Evolutionary conservation across 345 rosid species (phyloP).

Genomic region (Eucalyptus curtisii): DNA sequence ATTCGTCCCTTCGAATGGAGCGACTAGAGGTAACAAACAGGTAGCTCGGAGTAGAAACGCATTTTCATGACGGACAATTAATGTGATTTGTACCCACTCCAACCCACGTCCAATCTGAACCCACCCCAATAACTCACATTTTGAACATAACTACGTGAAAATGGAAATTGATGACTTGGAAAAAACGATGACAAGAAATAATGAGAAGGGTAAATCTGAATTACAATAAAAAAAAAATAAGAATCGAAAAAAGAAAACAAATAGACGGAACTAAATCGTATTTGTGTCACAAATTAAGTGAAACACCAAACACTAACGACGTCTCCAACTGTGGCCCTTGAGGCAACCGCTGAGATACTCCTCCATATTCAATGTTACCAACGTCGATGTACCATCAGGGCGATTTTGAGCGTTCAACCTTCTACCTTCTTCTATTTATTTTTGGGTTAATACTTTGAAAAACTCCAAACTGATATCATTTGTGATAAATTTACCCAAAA

Average conservation of each 20-base stretch:
- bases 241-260: not conserved
- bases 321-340: not conserved
- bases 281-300: not conserved
- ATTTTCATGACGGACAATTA: not conserved
- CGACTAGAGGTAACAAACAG: not conserved
- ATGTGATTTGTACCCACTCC: not conserved
- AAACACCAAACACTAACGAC: not conserved
- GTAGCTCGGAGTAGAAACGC: not conserved
- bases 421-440: not conserved
- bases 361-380: too few relatives aligned
- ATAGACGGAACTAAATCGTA: not conserved
- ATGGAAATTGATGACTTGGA: not conserved
- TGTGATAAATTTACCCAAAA: too few relatives aligned
- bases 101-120: not conserved
- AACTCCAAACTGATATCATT: too few relatives aligned
- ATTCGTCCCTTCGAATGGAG: not conserved
- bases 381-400: too few relatives aligned
- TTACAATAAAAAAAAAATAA: not conserved
- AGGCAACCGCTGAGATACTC: not conserved
- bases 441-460: too few relatives aligned
- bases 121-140: not conserved
- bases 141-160: not conserved
- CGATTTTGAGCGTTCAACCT: not conserved
- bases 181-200: not conserved
- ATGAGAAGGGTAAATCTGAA: not conserved